Base-by-base conservation (phyloP, 371 early-diverging fungal species). In the Mortierella sp. region DNA sequence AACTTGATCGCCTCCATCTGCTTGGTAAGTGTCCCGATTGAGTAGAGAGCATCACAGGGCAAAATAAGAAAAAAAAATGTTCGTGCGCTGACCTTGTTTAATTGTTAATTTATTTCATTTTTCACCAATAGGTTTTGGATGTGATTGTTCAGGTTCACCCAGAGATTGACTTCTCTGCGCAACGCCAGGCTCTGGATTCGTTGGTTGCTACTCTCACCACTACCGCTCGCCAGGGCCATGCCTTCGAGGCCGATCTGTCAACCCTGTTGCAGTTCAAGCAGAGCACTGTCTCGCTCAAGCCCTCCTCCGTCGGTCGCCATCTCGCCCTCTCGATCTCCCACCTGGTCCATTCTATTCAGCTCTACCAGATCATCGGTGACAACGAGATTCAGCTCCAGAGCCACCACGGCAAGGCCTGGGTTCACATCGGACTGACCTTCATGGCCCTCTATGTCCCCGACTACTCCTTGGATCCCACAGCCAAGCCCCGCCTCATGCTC, bases 391-490 rank as follows among this genome's bases (percentile, higher is more conserved):
- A 73, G 70, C 72, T 87, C 10, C 79, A 80, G 63, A 78, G 43
- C 43, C 75, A 83, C 32, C 87, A 87, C 76, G 95, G 95, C 55
- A 90, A 90, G 81, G 77, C 92, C 2, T 93, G 95, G 85, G 89
- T 91, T 27, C 82, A 88, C 21, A 71, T 95, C 1, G 92, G 92
- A 7, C 76, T 93, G 14, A 88, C 91, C 1, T 96, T 95, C 82
- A 85, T 95, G 68, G 88, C 90, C 11, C 89, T 92, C 0, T 96
- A 95, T 74, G 90, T 96, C 51, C 96, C 97, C 3, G 93, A 93
- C 54, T 93, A 95, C 56, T 95, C 97, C 0, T 88, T 94, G 65
- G 97, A 96, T 83, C 96, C 97, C 16, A 94, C 95, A 0, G 91
- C 93, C 16, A 93, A 93, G 75, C 92, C 94, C 16, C 91, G 92